phyloP scores from a whole-genome alignment of 108 stramenopile genomes.

The Conticribra guillardii region DNA sequence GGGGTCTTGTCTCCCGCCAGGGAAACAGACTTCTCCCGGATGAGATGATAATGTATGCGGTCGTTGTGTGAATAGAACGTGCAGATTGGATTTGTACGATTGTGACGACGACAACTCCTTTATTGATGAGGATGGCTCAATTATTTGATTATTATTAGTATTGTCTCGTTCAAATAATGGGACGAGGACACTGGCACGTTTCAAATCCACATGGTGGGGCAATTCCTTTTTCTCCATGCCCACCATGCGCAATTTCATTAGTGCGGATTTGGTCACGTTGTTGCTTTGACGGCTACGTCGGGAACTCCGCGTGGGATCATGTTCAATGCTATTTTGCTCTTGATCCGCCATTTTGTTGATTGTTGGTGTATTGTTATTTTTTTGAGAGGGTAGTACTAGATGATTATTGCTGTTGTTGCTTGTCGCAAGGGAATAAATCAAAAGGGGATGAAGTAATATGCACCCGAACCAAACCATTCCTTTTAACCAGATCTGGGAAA shows the following conservation, averaged over 20 bases:
- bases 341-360: too few species aligned
- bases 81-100: conserved; percentile 8
- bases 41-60: conserved; percentile 54
- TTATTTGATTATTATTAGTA: neutral
- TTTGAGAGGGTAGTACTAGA: too few species aligned
- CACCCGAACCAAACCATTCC: too few species aligned
- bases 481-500: too few species aligned
- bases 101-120: neutral
- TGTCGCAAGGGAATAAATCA: too few species aligned
- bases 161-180: conserved; percentile 40
- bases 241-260: conserved; percentile 16
- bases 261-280: too few species aligned
- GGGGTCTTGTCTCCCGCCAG: conserved; percentile 70
- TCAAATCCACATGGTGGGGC: conserved; percentile 22
- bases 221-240: conserved; percentile 34
- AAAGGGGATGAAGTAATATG: too few species aligned
- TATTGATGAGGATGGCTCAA: neutral
- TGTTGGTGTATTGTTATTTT: too few species aligned
- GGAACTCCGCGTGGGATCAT: too few species aligned
- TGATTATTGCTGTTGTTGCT: too few species aligned
- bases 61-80: conserved; percentile 70
- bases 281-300: too few species aligned
- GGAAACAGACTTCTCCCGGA: conserved; percentile 77
- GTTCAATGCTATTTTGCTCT: too few species aligned
- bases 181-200: conserved; percentile 47